Evolutionary conservation across 805 yeast genomes (phyloP), one percentile per base, ranked within the genome.

Genomic region (Saccharomyces kudriavzevii): DNA sequence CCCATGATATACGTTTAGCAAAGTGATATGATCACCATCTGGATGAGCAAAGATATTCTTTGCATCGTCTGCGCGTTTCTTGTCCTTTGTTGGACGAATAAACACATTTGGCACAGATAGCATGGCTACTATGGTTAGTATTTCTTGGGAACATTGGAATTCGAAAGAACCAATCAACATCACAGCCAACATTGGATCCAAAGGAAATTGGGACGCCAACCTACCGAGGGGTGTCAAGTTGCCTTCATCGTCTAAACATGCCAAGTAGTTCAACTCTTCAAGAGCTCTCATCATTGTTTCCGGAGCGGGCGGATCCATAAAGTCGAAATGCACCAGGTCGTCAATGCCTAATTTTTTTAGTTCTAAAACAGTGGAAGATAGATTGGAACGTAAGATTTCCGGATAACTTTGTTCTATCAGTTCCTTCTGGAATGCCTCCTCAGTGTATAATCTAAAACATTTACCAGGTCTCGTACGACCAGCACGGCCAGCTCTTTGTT

Each of bases 281-380:
- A 92, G 75, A 0, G 98, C 98, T 69, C 99, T 80, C 99, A 94
- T 94, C 99, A 92, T 94, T 5, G 99, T 94, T 71, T 92, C 99
- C 9, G 99, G 99, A 2, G 98, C 98, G 13, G 99, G 99, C 6
- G 99, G 98, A 67, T 92, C 99, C 96, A 92, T 92, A 68, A 94
- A 92, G 70, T 94, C 99, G 67, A 92, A 92, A 72, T 92, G 98
- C 43, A 94, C 99, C 65, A 92, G 80, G 73, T 92, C 98, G 67
- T 94, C 96, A 58, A 92, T 80, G 13, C 98, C 98, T 58, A 94
- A 79, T 71, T 94, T 94, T 70, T 94, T 94, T 70, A 92, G 77
- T 69, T 94, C 96, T 58, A 92, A 74, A 35, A 92, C 98, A 0
- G 97, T 94, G 25, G 90, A 85, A 5, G 97, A 85, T 65, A 92